phyloP scores from a whole-genome alignment of 441 rosid species.

The Biscutella auriculata region DNA sequence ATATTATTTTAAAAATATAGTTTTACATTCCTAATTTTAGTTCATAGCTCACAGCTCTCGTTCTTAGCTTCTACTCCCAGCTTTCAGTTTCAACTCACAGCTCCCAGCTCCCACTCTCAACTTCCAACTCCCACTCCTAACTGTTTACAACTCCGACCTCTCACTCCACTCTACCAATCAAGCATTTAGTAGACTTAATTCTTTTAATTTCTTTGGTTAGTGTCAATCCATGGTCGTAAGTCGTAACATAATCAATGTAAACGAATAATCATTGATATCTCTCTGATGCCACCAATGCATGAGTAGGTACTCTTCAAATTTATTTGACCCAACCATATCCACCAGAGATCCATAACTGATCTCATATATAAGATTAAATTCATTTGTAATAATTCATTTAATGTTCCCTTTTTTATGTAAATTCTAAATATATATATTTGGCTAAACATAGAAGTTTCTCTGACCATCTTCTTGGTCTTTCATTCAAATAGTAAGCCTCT shows the following conservation, averaged over 20 bases:
- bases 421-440: not conserved
- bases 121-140: too few species aligned
- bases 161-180: too few species aligned
- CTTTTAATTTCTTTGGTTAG: not conserved
- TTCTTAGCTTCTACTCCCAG: too few species aligned
- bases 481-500: conserved; percentile 1
- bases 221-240: not conserved
- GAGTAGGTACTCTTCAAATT: conserved; percentile 17
- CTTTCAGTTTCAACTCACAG: too few species aligned
- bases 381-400: conserved; percentile 2
- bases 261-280: not conserved
- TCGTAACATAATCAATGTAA: too few species aligned
- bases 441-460: conserved; percentile 10
- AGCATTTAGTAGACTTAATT: too few species aligned
- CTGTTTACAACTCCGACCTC: too few species aligned
- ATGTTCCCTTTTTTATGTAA: conserved; percentile 7
- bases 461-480: conserved; percentile 10
- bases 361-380: not conserved
- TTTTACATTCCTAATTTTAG: too few species aligned
- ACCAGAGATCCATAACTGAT: conserved; percentile 1
- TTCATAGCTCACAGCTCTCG: too few species aligned
- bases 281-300: conserved; percentile 6
- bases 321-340: conserved; percentile 20
- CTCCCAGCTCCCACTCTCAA: too few species aligned
- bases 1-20: too few species aligned